Base-by-base conservation (phyloP, 2,329 filamentous ascomycete genomes). In the Ophiocordyceps camponoti-floridani region DNA sequence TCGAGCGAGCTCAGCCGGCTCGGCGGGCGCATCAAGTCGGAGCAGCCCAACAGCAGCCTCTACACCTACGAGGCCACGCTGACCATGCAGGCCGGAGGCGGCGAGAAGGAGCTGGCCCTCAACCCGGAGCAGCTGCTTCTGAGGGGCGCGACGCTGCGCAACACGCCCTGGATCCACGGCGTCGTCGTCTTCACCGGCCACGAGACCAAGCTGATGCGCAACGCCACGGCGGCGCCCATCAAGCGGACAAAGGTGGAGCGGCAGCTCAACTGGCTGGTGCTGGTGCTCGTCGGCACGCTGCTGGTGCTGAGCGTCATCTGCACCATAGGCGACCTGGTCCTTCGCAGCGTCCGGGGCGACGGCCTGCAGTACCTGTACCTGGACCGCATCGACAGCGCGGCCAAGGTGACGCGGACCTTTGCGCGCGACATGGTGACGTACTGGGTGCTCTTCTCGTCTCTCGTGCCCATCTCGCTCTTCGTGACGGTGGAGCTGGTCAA, bases 161-260 rank as follows among this genome's bases (percentile, higher is more conserved):
- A 98, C 57, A 98, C 91, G 1, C 89, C 88, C 28, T 98, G 91
- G 89, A 79, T 96, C 43, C 86, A 98, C 59, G 91, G 89, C 37
- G 75, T 94, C 16, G 91, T 98, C 45, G 89, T 98, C 14, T 98
- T 96, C 56, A 66, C 63, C 11, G 91, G 91, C 44, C 91, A 98
- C 62, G 91, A 98, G 66, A 96, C 91, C 7, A 98, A 98, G 64
- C 73, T 98, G 50, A 96, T 98, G 91, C 81, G 91, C 53, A 98
- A 98, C 59, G 93, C 91, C 16, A 98, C 89, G 3, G 89, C 89
- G 4, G 83, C 91, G 1, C 93, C 91, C 6, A 98, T 98, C 66
- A 98, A 98, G 68, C 83, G 89, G 46, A 98, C 91, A 33, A 89
- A 88, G 53, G 89, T 98, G 7, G 91, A 98, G 64, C 78, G 81